Percentiles rank a stretch among this genome's conserved stretches.
Conservation (phyloP, 768 basidiomycete genomes). For the Wakefieldia striispora region DNA sequence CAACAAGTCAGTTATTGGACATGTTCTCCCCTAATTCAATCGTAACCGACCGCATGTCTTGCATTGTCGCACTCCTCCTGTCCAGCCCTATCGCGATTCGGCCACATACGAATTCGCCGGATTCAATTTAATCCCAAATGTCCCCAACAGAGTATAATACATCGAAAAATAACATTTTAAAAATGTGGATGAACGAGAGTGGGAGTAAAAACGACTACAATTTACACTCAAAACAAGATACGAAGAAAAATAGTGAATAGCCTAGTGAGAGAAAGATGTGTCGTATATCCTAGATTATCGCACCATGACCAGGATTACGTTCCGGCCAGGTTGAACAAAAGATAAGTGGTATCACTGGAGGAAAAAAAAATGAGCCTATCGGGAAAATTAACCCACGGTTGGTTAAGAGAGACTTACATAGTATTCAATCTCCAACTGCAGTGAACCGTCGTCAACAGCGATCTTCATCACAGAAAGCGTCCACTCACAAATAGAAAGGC, state of each 20-base stretch:
- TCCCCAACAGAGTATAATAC: background rate
- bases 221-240: background rate
- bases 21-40: too few species aligned
- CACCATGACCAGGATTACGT: conserved; percentile 5
- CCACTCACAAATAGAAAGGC: conserved; percentile 89
- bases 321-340: background rate
- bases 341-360: conserved; percentile 20
- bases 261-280: conserved; percentile 8
- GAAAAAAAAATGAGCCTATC: background rate
- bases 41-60: too few species aligned
- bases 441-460: background rate
- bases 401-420: conserved; percentile 56
- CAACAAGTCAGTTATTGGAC: too few species aligned
- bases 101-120: too few species aligned
- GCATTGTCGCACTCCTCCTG: too few species aligned
- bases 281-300: conserved; percentile 17
- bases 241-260: conserved; percentile 1
- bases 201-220: too few species aligned
- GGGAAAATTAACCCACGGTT: background rate
- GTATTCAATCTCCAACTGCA: conserved; percentile 92
- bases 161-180: conserved; percentile 1
- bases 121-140: background rate
- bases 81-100: too few species aligned
- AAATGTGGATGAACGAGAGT: background rate
- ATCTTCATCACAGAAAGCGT: background rate